These are phyloP conservation scores for Lodderomyces orthopsilosis DNA, from an alignment of 1,139 yeast species.

Conservation along the genomic window DNA sequence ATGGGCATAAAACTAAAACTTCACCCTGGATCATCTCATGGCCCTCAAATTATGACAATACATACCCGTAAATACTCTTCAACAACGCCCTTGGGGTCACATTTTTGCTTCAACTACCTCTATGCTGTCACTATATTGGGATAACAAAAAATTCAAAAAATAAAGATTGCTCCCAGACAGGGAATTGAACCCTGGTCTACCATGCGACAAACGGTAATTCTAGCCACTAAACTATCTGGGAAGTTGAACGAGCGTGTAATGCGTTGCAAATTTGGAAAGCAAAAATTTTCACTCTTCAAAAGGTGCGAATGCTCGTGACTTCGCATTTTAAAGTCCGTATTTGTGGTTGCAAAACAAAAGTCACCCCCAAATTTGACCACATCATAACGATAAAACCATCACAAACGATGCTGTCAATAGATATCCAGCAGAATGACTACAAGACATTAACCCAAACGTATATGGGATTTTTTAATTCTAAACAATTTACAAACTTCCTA, in stretches of 20 bases:
- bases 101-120: no score
- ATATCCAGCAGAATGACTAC: constrained; percentile 21
- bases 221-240: constrained; percentile 9
- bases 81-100: no score
- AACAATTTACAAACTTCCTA: constrained; percentile 37
- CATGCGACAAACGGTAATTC: constrained; percentile 8
- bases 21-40: no score
- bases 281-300: not conserved
- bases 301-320: not conserved
- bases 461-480: constrained; percentile 27
- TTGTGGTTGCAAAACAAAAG: not conserved
- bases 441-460: constrained; percentile 24
- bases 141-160: not conserved
- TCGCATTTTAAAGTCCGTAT: not conserved
- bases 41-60: no score
- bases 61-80: no score
- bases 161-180: constrained; percentile 6
- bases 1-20: no score
- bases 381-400: constrained; percentile 1
- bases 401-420: constrained; percentile 9
- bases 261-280: not conserved
- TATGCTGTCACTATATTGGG: no score
- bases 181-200: constrained; percentile 9
- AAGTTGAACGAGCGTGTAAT: not conserved
- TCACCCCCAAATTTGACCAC: no score